Percentiles rank a stretch among this genome's conserved stretches.
These are phyloP conservation scores for Myxozyma nipponensis DNA, from an alignment of 805 yeast genomes.

Conservation along the genomic window DNA sequence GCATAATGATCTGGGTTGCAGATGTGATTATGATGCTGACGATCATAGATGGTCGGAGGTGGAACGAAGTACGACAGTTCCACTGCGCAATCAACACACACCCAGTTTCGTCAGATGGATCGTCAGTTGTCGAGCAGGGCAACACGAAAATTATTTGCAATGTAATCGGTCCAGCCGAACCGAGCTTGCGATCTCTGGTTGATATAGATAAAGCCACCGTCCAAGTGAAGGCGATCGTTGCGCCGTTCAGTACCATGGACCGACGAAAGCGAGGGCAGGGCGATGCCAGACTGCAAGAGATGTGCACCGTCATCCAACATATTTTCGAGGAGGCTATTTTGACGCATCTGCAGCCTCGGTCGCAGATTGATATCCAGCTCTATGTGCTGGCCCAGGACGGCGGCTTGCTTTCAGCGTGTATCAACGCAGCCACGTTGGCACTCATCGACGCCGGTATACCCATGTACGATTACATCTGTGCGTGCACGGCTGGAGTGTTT, in stretches of 20 bases:
- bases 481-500: conserved; percentile 73
- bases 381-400: conserved; percentile 90
- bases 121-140: conserved; percentile 88
- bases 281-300: conserved; percentile 47
- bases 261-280: conserved; percentile 64
- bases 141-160: conserved; percentile 81
- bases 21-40: neutral
- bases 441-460: conserved; percentile 93
- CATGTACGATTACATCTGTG: conserved; percentile 83
- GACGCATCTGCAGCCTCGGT: conserved; percentile 72
- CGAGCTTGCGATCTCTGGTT: conserved; percentile 46
- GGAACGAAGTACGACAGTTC: conserved; percentile 86
- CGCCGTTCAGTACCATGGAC: conserved; percentile 76
- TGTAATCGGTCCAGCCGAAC: conserved; percentile 89
- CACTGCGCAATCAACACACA: conserved; percentile 82
- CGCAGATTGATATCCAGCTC: conserved; percentile 68
- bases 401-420: conserved; percentile 70
- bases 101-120: conserved; percentile 81
- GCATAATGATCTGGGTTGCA: neutral
- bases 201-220: conserved; percentile 54
- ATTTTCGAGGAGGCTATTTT: conserved; percentile 56
- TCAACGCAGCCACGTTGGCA: conserved; percentile 85
- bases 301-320: conserved; percentile 34
- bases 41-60: conserved; percentile 78
- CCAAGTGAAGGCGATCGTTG: conserved; percentile 61